Percentiles rank a stretch among this genome's conserved stretches.
These are phyloP conservation scores for Friedmanniomyces simplex DNA, from an alignment of 495 filamentous ascomycete genomes.

Conservation along the genomic window DNA sequence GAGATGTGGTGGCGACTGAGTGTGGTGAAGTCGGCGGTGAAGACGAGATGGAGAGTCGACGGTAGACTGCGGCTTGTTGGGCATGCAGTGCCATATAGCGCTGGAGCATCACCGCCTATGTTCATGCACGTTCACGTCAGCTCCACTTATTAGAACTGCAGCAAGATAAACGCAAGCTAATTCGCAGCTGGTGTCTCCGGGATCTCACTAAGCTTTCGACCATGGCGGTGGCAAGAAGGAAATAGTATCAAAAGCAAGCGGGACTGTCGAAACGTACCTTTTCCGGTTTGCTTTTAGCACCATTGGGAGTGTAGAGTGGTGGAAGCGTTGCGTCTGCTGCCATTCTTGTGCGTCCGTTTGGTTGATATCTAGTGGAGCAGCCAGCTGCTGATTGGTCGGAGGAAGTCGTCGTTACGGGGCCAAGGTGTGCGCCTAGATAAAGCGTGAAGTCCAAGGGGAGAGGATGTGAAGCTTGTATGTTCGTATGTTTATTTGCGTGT, in stretches of 20 bases:
- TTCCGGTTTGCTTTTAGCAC: constrained; percentile 1
- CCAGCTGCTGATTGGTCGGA: background rate
- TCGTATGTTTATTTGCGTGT: background rate
- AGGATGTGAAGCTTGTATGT: background rate
- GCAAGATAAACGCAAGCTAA: background rate
- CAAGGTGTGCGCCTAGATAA: background rate
- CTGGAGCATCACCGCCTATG: constrained; percentile 40
- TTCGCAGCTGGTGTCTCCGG: background rate
- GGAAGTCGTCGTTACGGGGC: background rate
- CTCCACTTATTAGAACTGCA: too few species aligned
- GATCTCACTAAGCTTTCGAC: background rate
- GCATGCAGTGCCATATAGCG: constrained; percentile 46
- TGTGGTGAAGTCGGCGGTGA: constrained; percentile 18
- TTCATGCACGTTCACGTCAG: background rate
- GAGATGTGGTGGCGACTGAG: background rate
- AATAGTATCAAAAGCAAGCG: too few species aligned
- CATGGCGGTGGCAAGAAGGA: background rate
- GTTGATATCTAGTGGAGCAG: background rate
- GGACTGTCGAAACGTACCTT: constrained; percentile 7
- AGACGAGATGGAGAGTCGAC: constrained; percentile 32
- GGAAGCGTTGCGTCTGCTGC: background rate
- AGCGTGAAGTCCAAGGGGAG: background rate
- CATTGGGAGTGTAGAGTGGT: constrained; percentile 11
- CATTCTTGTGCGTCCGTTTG: background rate
- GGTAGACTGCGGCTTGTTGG: constrained; percentile 43